A percentile compares a stretch with the other conserved stretches of the same genome.
Evolutionary conservation across 768 basidiomycete genomes (phyloP).

Genomic region (Podaxis sp.): DNA sequence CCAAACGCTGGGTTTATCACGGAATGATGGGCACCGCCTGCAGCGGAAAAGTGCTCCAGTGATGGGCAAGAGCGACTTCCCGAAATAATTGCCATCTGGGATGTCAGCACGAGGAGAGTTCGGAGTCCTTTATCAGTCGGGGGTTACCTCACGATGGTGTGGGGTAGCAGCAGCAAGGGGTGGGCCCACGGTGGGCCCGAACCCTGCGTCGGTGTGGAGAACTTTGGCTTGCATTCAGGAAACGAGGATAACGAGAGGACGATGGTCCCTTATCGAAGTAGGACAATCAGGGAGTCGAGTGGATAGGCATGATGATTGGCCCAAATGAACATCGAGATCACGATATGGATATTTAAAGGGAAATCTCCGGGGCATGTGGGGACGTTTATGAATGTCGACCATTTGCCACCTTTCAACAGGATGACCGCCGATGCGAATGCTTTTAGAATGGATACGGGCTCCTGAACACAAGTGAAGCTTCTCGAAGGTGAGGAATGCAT

Average conservation of each 20-base stretch:
- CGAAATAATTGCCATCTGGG: too few species aligned
- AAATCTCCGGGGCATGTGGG: constrained; percentile 3
- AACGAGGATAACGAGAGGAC: not conserved
- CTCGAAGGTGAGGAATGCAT: not conserved
- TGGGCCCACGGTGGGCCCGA: not conserved
- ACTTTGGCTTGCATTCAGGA: not conserved
- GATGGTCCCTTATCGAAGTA: constrained; percentile 1
- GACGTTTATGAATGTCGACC: not conserved
- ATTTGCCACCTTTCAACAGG: not conserved
- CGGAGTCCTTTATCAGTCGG: not conserved
- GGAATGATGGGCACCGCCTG: constrained; percentile 1
- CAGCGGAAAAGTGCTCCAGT: not conserved
- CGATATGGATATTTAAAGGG: not conserved
- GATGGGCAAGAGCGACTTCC: not conserved
- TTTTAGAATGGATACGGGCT: not conserved
- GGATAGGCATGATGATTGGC: not conserved
- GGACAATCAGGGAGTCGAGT: not conserved
- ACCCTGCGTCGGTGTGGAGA: not conserved
- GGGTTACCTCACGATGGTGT: not conserved
- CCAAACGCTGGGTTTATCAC: not conserved
- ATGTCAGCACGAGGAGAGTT: not conserved
- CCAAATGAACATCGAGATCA: not conserved
- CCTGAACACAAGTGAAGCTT: not conserved
- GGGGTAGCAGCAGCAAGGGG: not conserved
- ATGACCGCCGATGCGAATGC: not conserved